phyloP scores from a whole-genome alignment of 1,284 basidiomycete genomes.

The Tilletia setariae region DNA sequence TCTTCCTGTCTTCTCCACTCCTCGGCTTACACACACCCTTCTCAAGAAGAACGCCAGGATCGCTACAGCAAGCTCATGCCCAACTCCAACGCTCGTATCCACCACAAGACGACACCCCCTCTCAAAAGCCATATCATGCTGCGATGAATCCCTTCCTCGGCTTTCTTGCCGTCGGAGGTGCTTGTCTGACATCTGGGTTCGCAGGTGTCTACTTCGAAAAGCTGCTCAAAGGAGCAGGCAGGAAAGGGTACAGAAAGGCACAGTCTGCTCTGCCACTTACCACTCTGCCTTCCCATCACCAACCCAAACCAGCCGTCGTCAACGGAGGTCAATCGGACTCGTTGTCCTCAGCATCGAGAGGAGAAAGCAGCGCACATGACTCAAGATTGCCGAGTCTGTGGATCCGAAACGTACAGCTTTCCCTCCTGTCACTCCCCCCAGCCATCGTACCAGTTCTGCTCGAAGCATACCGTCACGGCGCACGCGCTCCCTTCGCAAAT shows the following conservation, averaged over 20 bases:
- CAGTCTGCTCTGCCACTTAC: too few species aligned
- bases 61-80: too few species aligned
- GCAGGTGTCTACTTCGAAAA: conserved; percentile 98
- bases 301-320: conserved; percentile 66
- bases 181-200: conserved; percentile 94
- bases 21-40: conserved; percentile 31
- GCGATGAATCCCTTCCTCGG: conserved; percentile 78
- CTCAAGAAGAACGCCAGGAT: not conserved
- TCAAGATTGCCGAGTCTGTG: conserved; percentile 62
- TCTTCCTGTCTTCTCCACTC: conserved; percentile 9
- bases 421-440: conserved; percentile 85
- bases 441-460: conserved; percentile 80
- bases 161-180: conserved; percentile 76
- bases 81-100: too few species aligned
- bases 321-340: not conserved
- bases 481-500: conserved; percentile 43
- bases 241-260: not conserved
- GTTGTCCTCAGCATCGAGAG: not conserved
- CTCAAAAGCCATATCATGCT: conserved; percentile 42
- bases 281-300: not conserved
- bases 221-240: conserved; percentile 72
- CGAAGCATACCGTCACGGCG: conserved; percentile 42
- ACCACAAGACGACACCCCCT: not conserved
- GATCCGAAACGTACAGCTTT: conserved; percentile 95
- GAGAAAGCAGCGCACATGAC: not conserved